Evolutionary conservation across 257 asterid genomes (phyloP).

Genomic region (Haberlea rhodopensis): DNA sequence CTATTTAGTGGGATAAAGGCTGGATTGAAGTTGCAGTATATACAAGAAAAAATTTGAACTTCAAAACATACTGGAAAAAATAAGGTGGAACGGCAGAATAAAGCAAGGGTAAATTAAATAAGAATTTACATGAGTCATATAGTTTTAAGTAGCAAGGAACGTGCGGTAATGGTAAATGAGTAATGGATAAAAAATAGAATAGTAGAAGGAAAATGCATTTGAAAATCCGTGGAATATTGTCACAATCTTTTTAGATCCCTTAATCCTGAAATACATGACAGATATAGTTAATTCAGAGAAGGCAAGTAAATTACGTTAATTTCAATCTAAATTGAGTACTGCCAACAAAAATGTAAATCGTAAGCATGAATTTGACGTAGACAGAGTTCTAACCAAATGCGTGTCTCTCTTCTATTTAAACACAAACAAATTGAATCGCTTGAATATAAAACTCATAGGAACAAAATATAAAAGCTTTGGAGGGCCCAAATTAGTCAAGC

Average conservation of each 20-base stretch:
- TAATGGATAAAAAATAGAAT: no score
- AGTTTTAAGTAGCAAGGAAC: neutral
- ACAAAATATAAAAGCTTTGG: neutral
- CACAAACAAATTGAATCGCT: neutral
- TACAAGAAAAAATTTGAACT: neutral
- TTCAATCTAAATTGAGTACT: neutral
- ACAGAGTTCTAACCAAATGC: neutral
- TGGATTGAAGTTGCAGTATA: no score
- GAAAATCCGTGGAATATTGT: no score
- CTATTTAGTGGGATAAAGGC: no score
- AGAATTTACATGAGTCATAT: neutral
- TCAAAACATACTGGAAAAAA: neutral
- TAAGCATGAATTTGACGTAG: neutral
- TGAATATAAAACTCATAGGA: neutral
- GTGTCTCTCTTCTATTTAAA: neutral
- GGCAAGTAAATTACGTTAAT: neutral
- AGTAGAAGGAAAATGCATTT: no score
- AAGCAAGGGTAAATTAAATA: constrained; percentile 5
- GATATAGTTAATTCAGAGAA: neutral
- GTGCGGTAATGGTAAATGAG: no score
- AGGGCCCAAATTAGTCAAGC: neutral
- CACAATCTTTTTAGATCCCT: no score
- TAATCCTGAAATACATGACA: no score
- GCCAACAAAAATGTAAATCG: neutral
- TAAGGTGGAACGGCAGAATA: constrained; percentile 1